phyloP scores from a whole-genome alignment of 257 asterid species.

The Penstemon eatonii region DNA sequence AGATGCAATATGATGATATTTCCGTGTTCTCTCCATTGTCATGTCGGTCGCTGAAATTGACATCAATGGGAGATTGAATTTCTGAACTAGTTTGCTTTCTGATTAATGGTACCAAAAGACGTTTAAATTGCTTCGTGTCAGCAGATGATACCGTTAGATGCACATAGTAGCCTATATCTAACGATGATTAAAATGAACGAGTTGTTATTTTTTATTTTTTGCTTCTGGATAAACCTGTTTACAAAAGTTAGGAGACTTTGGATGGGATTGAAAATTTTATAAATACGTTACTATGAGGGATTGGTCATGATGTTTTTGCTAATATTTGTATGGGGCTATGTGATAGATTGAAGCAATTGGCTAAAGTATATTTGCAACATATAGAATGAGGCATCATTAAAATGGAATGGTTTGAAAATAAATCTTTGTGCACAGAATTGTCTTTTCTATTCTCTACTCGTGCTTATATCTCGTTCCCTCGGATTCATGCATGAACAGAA shows the following conservation, averaged over 20 bases:
- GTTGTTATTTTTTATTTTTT: neutral
- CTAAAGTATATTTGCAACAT: neutral
- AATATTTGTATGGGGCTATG: no score
- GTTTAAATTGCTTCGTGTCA: neutral
- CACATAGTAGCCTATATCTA: neutral
- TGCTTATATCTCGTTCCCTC: constrained; percentile 15
- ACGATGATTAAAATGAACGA: no score
- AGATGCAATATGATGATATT: neutral
- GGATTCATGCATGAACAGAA: constrained; percentile 37
- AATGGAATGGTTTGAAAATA: neutral
- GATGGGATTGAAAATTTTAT: neutral
- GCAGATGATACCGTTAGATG: constrained; percentile 4
- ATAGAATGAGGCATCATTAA: neutral
- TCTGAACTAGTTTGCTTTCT: neutral
- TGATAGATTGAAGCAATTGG: no score
- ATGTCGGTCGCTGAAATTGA: neutral
- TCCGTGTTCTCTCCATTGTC: constrained; percentile 2
- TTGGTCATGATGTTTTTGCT: no score
- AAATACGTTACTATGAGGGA: no score
- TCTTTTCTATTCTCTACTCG: neutral
- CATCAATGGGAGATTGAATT: neutral
- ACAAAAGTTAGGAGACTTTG: constrained; percentile 2
- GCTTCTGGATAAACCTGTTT: neutral
- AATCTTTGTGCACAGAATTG: constrained; percentile 14
- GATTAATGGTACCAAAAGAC: neutral